Evolutionary conservation across 2,329 filamentous ascomycete genomes (phyloP).

Genomic region (Phaeosphaeriaceae sp.): DNA sequence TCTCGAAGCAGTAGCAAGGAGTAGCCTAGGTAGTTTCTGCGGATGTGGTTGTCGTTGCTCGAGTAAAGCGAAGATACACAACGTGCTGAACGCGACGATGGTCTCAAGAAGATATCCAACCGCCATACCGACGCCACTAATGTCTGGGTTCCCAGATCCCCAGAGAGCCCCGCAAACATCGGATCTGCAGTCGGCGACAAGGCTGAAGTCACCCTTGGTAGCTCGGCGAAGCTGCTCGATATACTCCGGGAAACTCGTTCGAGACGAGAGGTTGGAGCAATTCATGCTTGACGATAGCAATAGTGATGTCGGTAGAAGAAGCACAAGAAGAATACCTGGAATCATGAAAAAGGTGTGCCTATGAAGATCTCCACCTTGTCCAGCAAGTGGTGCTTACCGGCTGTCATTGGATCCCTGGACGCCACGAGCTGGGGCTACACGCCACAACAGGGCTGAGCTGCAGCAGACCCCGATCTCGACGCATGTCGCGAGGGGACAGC

Average conservation of each 20-base stretch:
- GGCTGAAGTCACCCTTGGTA: slow-evolving; percentile 19
- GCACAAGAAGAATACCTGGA: neutral
- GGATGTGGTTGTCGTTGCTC: too few species aligned
- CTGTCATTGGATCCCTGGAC: too few species aligned
- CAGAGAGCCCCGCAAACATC: slow-evolving; percentile 31
- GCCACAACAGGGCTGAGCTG: neutral
- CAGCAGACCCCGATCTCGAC: too few species aligned
- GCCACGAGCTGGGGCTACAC: neutral
- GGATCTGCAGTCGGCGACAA: slow-evolving; percentile 16
- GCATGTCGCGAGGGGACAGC: neutral
- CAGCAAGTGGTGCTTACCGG: neutral
- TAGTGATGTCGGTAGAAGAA: neutral
- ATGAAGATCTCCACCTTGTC: neutral
- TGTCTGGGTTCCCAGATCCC: slow-evolving; percentile 32
- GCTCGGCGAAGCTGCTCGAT: slow-evolving; percentile 16
- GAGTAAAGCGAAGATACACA: slow-evolving; percentile 5
- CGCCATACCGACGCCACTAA: slow-evolving; percentile 31
- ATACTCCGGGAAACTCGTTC: slow-evolving; percentile 20
- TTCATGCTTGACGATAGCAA: neutral
- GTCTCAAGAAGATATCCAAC: slow-evolving; percentile 29
- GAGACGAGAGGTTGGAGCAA: slow-evolving; percentile 3
- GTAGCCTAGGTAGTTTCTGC: neutral
- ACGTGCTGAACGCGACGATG: slow-evolving; percentile 7
- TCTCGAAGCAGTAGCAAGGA: slow-evolving; percentile 7
- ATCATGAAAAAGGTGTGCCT: neutral